These are phyloP conservation scores for Vitis riparia DNA, from an alignment of 164 flowering plant genomes.

Conservation along the genomic window DNA sequence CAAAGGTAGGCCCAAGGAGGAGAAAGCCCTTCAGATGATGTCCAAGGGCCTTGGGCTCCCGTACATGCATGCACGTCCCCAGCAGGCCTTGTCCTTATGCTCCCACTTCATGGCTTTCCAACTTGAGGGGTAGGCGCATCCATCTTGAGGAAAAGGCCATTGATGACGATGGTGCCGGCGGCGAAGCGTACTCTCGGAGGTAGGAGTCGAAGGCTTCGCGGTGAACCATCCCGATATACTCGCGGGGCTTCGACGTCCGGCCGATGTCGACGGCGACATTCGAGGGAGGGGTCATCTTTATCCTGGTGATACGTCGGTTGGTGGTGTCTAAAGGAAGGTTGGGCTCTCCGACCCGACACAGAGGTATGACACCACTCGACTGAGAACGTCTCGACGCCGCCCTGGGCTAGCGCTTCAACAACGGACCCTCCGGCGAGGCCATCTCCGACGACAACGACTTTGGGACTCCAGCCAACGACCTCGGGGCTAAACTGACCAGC, in stretches of 20 bases:
- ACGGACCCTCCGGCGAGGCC: conserved; percentile 95
- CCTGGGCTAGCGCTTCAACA: conserved; percentile 84
- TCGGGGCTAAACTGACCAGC: conserved; percentile 67
- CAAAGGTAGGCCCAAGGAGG: no score
- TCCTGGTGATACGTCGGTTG: conserved; percentile 85
- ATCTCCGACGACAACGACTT: conserved; percentile 89
- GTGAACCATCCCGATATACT: conserved; percentile 69
- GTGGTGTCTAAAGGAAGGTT: conserved; percentile 89
- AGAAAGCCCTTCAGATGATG: no score
- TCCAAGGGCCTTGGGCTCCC: no score
- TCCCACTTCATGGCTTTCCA: no score
- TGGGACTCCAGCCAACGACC: conserved; percentile 70
- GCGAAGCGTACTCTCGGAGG: conserved; percentile 68
- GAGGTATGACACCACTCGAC: conserved; percentile 84
- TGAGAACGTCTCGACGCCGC: conserved; percentile 39
- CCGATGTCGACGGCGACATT: no score
- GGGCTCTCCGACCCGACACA: conserved; percentile 96
- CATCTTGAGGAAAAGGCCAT: conserved; percentile 80
- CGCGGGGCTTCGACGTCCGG: no score
- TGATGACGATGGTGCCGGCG: conserved; percentile 65
- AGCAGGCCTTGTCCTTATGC: no score
- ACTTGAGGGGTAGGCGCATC: conserved; percentile 41
- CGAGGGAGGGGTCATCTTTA: conserved; percentile 98
- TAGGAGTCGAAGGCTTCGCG: conserved; percentile 85
- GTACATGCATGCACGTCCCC: no score